These are phyloP conservation scores for Cryptosporidium tyzzeri DNA, from an alignment of 169 alveolate genomes.

Conservation along the genomic window DNA sequence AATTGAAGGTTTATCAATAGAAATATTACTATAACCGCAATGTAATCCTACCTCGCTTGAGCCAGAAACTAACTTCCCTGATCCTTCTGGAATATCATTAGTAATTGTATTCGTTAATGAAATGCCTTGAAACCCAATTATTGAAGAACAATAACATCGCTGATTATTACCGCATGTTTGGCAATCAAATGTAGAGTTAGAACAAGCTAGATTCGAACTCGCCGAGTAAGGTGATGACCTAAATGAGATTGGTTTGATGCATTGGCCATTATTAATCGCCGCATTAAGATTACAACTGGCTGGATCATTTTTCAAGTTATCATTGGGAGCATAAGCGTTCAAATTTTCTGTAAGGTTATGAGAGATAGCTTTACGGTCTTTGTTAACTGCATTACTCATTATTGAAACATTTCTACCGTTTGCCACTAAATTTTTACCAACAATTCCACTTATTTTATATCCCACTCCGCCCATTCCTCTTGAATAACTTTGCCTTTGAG, in stretches of 20 bases:
- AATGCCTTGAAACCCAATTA: constrained; percentile 6
- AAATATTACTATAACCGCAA: not conserved
- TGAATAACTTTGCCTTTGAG: constrained; percentile 52
- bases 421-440: not conserved
- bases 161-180: constrained; percentile 31
- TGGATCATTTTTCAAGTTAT: not conserved
- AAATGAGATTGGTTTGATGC: constrained; percentile 5
- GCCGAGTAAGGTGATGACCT: constrained; percentile 56
- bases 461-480: constrained; percentile 13
- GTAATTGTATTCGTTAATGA: not conserved
- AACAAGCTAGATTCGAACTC: not conserved
- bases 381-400: not conserved
- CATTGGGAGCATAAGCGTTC: constrained; percentile 6
- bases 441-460: constrained; percentile 12
- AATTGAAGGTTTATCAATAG: constrained; percentile 16
- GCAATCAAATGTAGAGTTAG: constrained; percentile 23
- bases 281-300: constrained; percentile 5
- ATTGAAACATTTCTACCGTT: constrained; percentile 1
- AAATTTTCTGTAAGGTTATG: not conserved
- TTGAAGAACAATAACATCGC: constrained; percentile 24
- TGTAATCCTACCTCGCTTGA: not conserved
- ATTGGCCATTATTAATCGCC: not conserved
- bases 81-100: not conserved
- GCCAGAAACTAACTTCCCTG: not conserved
- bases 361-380: constrained; percentile 14